These are phyloP conservation scores for Sutorius eximius DNA, from an alignment of 1,284 basidiomycete genomes.

Conservation along the genomic window DNA sequence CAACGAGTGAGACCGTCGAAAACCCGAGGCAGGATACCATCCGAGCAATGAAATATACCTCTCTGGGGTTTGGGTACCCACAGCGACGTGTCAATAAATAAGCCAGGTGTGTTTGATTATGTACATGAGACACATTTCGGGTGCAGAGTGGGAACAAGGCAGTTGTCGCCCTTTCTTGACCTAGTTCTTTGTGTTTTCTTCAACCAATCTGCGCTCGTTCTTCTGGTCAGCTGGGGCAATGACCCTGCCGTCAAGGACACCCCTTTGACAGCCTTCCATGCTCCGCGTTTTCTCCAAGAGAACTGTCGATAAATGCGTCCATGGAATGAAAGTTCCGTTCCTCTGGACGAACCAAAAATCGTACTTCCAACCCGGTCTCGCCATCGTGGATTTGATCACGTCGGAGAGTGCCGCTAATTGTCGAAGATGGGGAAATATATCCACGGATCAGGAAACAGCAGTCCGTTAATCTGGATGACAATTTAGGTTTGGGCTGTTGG, in stretches of 20 bases:
- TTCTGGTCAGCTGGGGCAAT: constrained; percentile 11
- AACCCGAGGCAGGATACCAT: not conserved
- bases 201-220: not conserved
- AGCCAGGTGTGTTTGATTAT: constrained; percentile 10
- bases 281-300: constrained; percentile 26
- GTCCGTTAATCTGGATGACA: constrained; percentile 13
- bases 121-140: constrained; percentile 16
- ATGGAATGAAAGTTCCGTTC: constrained; percentile 8
- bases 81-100: constrained; percentile 4
- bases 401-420: constrained; percentile 23
- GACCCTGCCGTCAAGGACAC: constrained; percentile 8
- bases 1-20: constrained; percentile 5
- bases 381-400: constrained; percentile 3
- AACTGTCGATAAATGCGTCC: constrained; percentile 11
- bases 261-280: constrained; percentile 15
- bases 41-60: constrained; percentile 14
- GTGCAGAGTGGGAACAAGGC: constrained; percentile 16
- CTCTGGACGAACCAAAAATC: constrained; percentile 10
- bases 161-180: constrained; percentile 1
- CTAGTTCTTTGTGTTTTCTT: constrained; percentile 4
- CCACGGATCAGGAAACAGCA: constrained; percentile 28
- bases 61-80: not conserved
- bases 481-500: constrained; percentile 6
- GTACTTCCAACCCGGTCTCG: constrained; percentile 8
- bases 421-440: constrained; percentile 5